These are phyloP conservation scores for Tephrocybe sp. DNA, from an alignment of 768 basidiomycete genomes.

Conservation along the genomic window DNA sequence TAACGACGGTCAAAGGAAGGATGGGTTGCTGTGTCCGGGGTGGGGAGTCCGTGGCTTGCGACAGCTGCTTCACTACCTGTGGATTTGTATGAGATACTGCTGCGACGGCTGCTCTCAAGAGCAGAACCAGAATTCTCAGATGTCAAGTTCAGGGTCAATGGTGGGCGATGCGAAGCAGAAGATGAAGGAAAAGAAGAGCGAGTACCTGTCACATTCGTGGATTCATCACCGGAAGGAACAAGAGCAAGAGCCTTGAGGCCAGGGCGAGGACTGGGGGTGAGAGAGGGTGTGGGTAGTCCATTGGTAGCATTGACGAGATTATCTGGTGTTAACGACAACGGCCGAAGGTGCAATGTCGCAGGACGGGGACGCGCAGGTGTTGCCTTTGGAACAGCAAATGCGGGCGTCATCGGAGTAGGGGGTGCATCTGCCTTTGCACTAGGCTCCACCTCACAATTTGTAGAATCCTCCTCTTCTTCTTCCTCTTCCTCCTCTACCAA, in stretches of 20 bases:
- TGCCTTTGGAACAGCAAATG: slow-evolving; percentile 31
- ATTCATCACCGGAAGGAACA: slow-evolving; percentile 31
- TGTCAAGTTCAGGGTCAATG: slow-evolving; percentile 35
- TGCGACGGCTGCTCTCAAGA: slow-evolving; percentile 43
- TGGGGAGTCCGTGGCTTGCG: slow-evolving; percentile 50
- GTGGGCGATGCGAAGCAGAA: slow-evolving; percentile 27
- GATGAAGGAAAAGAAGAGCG: slow-evolving; percentile 30
- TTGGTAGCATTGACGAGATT: slow-evolving; percentile 34
- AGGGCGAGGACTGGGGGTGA: slow-evolving; percentile 46
- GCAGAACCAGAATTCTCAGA: slow-evolving; percentile 23
- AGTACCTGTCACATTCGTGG: slow-evolving; percentile 22
- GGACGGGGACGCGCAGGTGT: slow-evolving; percentile 56
- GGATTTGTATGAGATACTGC: slow-evolving; percentile 75
- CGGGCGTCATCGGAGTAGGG: slow-evolving; percentile 28
- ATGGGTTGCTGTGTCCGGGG: slow-evolving; percentile 72
- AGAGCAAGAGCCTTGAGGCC: slow-evolving; percentile 56
- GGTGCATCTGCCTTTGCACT: slow-evolving; percentile 22
- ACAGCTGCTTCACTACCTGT: slow-evolving; percentile 35
- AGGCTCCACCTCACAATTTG: slow-evolving; percentile 15
- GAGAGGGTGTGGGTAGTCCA: slow-evolving; percentile 51
- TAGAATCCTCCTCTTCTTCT: slow-evolving; percentile 56
- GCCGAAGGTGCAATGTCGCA: slow-evolving; percentile 63
- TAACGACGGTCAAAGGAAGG: slow-evolving; percentile 40
- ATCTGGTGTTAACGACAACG: slow-evolving; percentile 65
- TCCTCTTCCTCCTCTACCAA: slow-evolving; percentile 87